Conservation (phyloP, 108 stramenopile genomes). For the Cyclotella cryptica region DNA sequence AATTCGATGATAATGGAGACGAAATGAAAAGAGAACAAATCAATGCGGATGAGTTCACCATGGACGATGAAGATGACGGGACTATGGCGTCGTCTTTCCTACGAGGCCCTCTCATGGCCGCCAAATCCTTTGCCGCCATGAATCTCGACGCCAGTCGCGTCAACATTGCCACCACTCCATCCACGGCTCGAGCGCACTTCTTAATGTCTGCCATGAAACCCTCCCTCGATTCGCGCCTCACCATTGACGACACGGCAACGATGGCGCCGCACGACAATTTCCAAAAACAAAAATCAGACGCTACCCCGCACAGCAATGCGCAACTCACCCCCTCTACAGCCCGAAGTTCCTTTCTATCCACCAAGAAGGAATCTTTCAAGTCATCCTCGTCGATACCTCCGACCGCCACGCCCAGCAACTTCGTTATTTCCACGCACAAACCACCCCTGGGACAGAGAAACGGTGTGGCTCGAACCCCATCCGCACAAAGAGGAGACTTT, state of each 20-base stretch:
- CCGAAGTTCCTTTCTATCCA: not conserved
- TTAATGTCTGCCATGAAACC: not conserved
- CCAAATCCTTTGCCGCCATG: constrained; percentile 30
- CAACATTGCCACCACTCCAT: not conserved
- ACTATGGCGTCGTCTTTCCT: constrained; percentile 29
- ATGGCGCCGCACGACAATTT: too few relatives aligned
- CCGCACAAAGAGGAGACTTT: constrained; percentile 7
- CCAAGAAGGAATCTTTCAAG: not conserved
- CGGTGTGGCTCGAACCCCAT: not conserved
- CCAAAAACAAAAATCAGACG: not conserved
- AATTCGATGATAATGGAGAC: not conserved
- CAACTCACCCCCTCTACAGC: constrained; percentile 2
- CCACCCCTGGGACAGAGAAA: not conserved
- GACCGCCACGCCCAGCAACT: not conserved
- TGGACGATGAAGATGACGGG: constrained; percentile 13
- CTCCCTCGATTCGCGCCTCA: not conserved
- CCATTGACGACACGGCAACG: too few relatives aligned
- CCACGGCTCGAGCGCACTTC: constrained; percentile 13
- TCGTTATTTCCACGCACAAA: not conserved
- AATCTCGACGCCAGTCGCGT: not conserved
- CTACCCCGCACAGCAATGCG: not conserved
- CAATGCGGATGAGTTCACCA: not conserved
- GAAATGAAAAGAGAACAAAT: not conserved
- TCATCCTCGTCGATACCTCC: not conserved
- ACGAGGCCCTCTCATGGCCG: constrained; percentile 51